Conservation (phyloP, 352 stramenopile species). For the Phytopythium ostracodes region DNA sequence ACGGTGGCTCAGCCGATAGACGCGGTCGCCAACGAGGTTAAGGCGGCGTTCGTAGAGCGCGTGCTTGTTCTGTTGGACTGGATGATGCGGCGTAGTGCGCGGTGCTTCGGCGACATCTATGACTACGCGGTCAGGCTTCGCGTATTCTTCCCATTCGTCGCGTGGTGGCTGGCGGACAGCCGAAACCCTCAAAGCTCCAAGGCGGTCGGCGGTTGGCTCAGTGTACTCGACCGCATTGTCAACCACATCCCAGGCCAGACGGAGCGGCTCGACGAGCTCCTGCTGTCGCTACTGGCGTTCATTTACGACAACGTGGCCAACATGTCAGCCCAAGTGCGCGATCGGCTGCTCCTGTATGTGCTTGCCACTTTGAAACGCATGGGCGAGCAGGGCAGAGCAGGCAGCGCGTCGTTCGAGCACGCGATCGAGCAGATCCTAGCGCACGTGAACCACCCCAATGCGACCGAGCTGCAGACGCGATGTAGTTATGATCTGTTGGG, state of each 20-base stretch:
- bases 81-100: constrained; percentile 16
- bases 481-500: constrained; percentile 57
- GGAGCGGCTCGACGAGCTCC: constrained; percentile 24
- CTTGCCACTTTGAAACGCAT: constrained; percentile 53
- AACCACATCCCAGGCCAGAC: neutral
- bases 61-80: constrained; percentile 29
- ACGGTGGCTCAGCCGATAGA: constrained; percentile 9
- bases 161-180: neutral
- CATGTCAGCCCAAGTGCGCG: constrained; percentile 28
- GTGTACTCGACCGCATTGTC: neutral
- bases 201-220: neutral
- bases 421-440: constrained; percentile 49
- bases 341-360: constrained; percentile 45
- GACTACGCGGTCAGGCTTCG: constrained; percentile 21
- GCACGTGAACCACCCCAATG: constrained; percentile 23
- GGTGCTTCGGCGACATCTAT: constrained; percentile 28
- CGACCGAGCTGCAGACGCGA: constrained; percentile 25
- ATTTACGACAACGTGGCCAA: constrained; percentile 39
- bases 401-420: constrained; percentile 45
- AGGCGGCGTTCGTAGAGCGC: constrained; percentile 13
- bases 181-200: neutral
- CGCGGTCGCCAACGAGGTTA: neutral
- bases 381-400: constrained; percentile 43
- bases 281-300: constrained; percentile 33
- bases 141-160: constrained; percentile 14